phyloP scores from a whole-genome alignment of 2,329 filamentous ascomycete species.

The Exophiala oligosperma region DNA sequence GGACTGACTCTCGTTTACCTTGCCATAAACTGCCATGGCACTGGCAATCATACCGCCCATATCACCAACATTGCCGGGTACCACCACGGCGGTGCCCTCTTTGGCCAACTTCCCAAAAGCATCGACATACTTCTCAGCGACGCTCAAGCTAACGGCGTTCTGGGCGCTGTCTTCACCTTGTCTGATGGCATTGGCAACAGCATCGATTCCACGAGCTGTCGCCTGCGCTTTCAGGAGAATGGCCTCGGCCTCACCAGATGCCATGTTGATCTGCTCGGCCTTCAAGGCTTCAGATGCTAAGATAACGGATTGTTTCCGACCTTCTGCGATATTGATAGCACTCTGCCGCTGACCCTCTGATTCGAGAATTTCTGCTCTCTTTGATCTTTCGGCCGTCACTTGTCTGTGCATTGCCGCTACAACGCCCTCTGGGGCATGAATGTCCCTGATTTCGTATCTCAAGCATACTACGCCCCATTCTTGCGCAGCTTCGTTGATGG shows the following conservation, averaged over 20 bases:
- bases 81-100: slow-evolving; percentile 92
- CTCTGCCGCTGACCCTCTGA: slow-evolving; percentile 95
- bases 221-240: slow-evolving; percentile 83
- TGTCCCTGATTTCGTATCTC: slow-evolving; percentile 96
- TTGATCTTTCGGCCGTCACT: slow-evolving; percentile 94
- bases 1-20: slow-evolving; percentile 79
- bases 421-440: slow-evolving; percentile 89
- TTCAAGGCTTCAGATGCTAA: slow-evolving; percentile 89
- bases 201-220: slow-evolving; percentile 84
- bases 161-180: slow-evolving; percentile 74
- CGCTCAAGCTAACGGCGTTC: slow-evolving; percentile 78
- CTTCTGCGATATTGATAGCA: slow-evolving; percentile 98
- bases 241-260: slow-evolving; percentile 89
- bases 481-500: slow-evolving; percentile 96
- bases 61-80: slow-evolving; percentile 95
- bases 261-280: slow-evolving; percentile 89
- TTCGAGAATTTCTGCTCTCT: slow-evolving; percentile 95
- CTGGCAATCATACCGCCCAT: slow-evolving; percentile 96
- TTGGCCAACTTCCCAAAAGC: slow-evolving; percentile 90
- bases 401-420: slow-evolving; percentile 98
- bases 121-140: slow-evolving; percentile 97
- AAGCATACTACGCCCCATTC: slow-evolving; percentile 97
- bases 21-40: slow-evolving; percentile 91
- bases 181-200: slow-evolving; percentile 74
- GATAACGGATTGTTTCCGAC: slow-evolving; percentile 94